Base-by-base conservation (phyloP, 106 monocot species). In the Dendrobium huoshanense region DNA sequence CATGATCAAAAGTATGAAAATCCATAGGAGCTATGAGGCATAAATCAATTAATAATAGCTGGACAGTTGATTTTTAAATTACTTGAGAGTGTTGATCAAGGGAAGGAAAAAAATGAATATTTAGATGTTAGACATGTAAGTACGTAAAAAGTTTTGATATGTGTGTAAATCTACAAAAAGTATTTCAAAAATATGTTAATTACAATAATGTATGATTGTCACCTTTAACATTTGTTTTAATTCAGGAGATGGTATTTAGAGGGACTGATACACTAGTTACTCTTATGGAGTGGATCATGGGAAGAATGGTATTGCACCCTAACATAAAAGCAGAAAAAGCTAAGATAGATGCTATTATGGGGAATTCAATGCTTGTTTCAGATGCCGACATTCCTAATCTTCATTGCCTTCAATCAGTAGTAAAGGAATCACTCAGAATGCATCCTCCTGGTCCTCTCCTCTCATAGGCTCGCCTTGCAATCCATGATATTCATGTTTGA, bases 381-480 rank as follows among this genome's bases (percentile, higher is more conserved):
- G 90, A 87, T 17, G 16, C 45, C 44, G 90, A 92, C 83, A 78
- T 92, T n/a, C 78, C 77, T 0, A 85, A 78, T 37, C 87, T 89
- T 40, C 89, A 67, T 6, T 92, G 87, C 75, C 75, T 92, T 13
- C 92, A 87, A 75, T 70, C 87, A 41, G 77, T 92, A 42, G 89
- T 92, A 9, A 92, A 92, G 58, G 90, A 90, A 72, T 61, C 84
- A 41, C 87, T 90, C 9, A 56, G 88, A 9, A 82, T 90, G 76
- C 88, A 90, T 81, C 93, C 90, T 0, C 93, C 93, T 0, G 93
- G 93, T 37, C 90, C 93, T 4, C 93, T 93, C 37, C 88, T 93
- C 79, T 93, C 93, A 2, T 91, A 90, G 90, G 93, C 93, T 25
- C 90, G 93, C 6, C 85, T 93, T 19, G 88, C 93, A 55, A 77